Base-by-base conservation (phyloP, 179 eudicot genomes). In the Corrigiola litoralis region DNA sequence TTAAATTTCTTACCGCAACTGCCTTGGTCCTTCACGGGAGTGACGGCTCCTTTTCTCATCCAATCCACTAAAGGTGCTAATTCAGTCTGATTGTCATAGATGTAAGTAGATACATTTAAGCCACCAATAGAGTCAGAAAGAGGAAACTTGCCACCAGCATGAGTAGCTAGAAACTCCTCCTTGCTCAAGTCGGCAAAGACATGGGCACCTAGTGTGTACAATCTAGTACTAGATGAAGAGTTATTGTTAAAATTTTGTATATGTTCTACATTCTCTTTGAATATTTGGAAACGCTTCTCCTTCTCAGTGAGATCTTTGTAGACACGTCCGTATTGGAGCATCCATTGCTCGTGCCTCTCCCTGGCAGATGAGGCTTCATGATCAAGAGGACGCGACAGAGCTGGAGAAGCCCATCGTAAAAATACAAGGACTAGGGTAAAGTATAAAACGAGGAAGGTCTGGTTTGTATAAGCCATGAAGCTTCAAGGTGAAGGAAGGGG, bases 41-140 rank as follows among this genome's bases (percentile, higher is more conserved):
- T 81, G 16, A 85, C 87, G 0, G 81, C 85, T 2, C 81, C 84
- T 11, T 68, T 57, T 13, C 31, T 18, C 42, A 81, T 73, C 87
- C 91, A 85, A 47, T 85, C 86, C 59, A 79, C 25, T 4, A 40
- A 34, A 6, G 55, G 0, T 12, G 71, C 63, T 6, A 57, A 46
- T 0, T 34, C 66, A 1, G 50, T 37, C 6, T 71, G 50, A 38
- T 72, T 72, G 17, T 29, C 65, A 28, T 75, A 65, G 44, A 23
- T 66, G 17, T 63, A 68, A 3, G 20, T 7, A 1, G 36, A 47
- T 6, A 52, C 13, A 16, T 29, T 25, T 3, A 46, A 51, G 24
- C 14, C 38, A 42, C 4, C 28, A 24, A 1, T 16, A 11, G 52
- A 28, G 25, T 31, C 1, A 2, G 25, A 0, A 2, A 6, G 23